Evolutionary conservation across 2,329 filamentous ascomycete species (phyloP).

Genomic region (Penicillium verrucosum): DNA sequence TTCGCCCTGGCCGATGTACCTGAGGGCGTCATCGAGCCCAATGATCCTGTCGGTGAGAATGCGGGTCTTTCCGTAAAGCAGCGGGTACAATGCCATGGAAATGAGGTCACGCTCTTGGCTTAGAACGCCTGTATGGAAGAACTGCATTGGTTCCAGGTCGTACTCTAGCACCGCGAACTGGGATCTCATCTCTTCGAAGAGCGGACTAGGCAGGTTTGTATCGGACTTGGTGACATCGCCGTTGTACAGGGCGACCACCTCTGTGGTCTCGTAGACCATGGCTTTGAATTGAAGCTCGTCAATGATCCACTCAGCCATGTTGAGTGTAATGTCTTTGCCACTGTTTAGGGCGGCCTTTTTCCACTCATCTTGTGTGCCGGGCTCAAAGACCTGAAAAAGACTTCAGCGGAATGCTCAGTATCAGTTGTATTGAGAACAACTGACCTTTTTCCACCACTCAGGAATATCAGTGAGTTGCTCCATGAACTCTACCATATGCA

Average conservation of each 20-base stretch:
- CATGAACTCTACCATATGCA: constrained; percentile 40
- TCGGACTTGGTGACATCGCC: constrained; percentile 56
- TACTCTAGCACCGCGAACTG: constrained; percentile 51
- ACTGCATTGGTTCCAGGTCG: constrained; percentile 49
- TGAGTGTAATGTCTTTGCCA: constrained; percentile 30
- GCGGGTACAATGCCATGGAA: constrained; percentile 62
- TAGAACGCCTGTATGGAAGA: constrained; percentile 60
- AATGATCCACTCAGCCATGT: constrained; percentile 42
- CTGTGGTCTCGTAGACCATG: constrained; percentile 39
- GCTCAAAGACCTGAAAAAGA: constrained; percentile 31
- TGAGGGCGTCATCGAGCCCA: constrained; percentile 26
- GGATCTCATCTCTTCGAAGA: constrained; percentile 43
- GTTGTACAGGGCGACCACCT: constrained; percentile 48
- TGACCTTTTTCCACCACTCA: constrained; percentile 40
- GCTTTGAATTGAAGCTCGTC: constrained; percentile 53
- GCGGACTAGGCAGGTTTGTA: constrained; percentile 37
- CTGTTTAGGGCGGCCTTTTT: constrained; percentile 23
- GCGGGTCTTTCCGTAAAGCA: constrained; percentile 40
- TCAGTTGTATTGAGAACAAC: background rate
- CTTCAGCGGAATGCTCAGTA: background rate
- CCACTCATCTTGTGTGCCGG: constrained; percentile 32
- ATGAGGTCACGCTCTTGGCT: constrained; percentile 60
- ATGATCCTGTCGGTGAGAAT: constrained; percentile 28
- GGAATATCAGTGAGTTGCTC: constrained; percentile 41
- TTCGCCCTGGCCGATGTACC: constrained; percentile 23